Evolutionary conservation across 2,329 filamentous ascomycete species (phyloP), one percentile per base, ranked within the genome.

Genomic region (Fusarium robinianum): DNA sequence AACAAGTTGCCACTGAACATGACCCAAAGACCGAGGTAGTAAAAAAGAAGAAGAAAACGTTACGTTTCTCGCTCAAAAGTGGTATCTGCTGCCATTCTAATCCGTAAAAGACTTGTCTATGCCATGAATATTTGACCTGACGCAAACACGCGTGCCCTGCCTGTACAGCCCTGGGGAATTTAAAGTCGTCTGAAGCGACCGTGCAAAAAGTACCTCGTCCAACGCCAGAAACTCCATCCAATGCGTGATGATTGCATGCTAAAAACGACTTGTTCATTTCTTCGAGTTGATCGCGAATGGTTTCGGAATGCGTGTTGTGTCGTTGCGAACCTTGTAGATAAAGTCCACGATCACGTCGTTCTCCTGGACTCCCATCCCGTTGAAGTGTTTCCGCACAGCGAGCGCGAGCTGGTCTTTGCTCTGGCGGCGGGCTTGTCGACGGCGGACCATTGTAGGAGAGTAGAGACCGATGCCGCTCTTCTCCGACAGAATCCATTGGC

Each of bases 331-430:
- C 63, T 83, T 87, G 74, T 89, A 88, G 49, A 90, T 74, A 63
- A 90, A 82, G 53, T 88, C 86, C 43, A 91, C 86, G 44, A 94
- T 86, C 54, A 90, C 84, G 59, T 94, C 88, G 63, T 85, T 90
- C 72, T 95, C 89, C 53, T 84, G 85, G 26, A 92, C 81, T 11
- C 85, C 86, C 54, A 88, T 76, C 22, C 81, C 83, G 63, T 94
- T 94, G 72, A 94, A 94, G 68, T 94, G 87, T 66, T 90, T 91
- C 53, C 88, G 78, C 34, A 91, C 85, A 2, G 81, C 77, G 54
- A 83, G 76, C 7, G 86, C 85, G 41, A 95, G 73, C 54, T 87
- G 79, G 24, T 89, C 84, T 63, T 87, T 87, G 60, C 79, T 80
- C 63, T 90, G 83, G 41, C 85, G 77, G 38, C 84, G 73, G 60